These are phyloP conservation scores for Hysterangium stoloniferum DNA, from an alignment of 768 basidiomycete species.

Conservation along the genomic window DNA sequence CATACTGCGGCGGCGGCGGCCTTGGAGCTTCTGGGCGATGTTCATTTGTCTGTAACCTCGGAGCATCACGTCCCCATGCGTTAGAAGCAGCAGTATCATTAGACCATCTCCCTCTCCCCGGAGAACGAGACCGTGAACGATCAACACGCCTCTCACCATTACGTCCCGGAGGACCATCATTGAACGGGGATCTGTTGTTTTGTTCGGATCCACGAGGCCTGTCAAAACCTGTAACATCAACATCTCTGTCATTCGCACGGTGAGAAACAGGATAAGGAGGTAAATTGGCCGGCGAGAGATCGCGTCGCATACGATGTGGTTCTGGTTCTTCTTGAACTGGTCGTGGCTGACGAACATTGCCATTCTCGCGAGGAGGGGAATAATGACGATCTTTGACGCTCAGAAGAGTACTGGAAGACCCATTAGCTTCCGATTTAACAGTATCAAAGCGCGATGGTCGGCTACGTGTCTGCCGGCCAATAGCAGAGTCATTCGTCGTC, in stretches of 20 bases:
- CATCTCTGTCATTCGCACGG: slow-evolving; percentile 7
- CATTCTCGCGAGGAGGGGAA: slow-evolving; percentile 6
- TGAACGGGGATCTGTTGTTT: background rate
- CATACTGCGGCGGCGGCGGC: background rate
- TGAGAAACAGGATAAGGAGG: background rate
- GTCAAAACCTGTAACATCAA: background rate
- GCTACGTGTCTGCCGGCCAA: slow-evolving; percentile 13
- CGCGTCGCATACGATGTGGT: background rate
- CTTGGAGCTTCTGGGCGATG: background rate
- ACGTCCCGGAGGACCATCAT: background rate
- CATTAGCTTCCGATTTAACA: slow-evolving; percentile 22
- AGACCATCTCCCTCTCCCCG: slow-evolving; percentile 6
- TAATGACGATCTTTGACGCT: slow-evolving; percentile 61
- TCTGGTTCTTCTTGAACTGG: background rate
- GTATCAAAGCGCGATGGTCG: slow-evolving; percentile 18
- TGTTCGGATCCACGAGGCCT: background rate
- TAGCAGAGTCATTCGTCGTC: slow-evolving; percentile 20
- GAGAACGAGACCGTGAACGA: slow-evolving; percentile 6
- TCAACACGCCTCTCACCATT: slow-evolving; percentile 8
- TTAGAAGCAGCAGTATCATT: slow-evolving; percentile 4
- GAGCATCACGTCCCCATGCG: background rate
- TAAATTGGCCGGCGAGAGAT: background rate
- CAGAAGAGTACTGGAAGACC: slow-evolving; percentile 23
- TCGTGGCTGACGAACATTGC: background rate
- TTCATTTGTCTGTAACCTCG: background rate